Evolutionary conservation across 345 rosid species (phyloP), one percentile per base, ranked within the genome.

Genomic region (Sisymbrium altissimum): DNA sequence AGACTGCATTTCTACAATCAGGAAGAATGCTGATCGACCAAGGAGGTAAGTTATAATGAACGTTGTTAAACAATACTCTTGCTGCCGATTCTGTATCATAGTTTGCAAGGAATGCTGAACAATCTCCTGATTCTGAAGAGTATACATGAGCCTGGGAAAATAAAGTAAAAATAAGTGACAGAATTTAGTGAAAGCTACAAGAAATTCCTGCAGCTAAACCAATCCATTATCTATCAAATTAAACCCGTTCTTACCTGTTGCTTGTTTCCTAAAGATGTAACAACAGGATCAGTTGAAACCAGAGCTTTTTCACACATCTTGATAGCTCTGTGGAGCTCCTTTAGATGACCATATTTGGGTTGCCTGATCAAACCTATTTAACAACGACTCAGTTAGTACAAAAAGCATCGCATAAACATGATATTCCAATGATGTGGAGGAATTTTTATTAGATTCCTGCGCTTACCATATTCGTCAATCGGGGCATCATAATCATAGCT

Each of bases 401-500:
- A 5, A 17, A 55, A 8, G 30, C 60, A 64, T 39, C 1, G 4
- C 64, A 53, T 19, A 39, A 70, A 38, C 13, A 39, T 49, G 27
- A 46, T 30, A 45, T 27, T 58, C 44, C 61, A 52, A 5, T 36
- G 67, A 39, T 29, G 40, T 56, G 27, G 0, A 70, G 19, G 13
- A 4, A 39, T 0, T 17, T 57, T 57, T 12, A 1, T 41, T 30
- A 5, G 43, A 5, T 35, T 66, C 35, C 1, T 43, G 44, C n/a
- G 12, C 83, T 83, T 81, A 96, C 99, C 98, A 81, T 90, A 96
- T 84, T 96, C 99, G 62, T 96, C 99, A 33, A 96, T 70, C 3
- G 99, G 99, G 66, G 97, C 97, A 79, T 96, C 98, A 41, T 92
- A 96, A 70, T 96, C 99, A 39, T 96, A 96, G 84, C 99, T 96